phyloP scores from a whole-genome alignment of 768 basidiomycete genomes.

The Lactarius akahatsu region DNA sequence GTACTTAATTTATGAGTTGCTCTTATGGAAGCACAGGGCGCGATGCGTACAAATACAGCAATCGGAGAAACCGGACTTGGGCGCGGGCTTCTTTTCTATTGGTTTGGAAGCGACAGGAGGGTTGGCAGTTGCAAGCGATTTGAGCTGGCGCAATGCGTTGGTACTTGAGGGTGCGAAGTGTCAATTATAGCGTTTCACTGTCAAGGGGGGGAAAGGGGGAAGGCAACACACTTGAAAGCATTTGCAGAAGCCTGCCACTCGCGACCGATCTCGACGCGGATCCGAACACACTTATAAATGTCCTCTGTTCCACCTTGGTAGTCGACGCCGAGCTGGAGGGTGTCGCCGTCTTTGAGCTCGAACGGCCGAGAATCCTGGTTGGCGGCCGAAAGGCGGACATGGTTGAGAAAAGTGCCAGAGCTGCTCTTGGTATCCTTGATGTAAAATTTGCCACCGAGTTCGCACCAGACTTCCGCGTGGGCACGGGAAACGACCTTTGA shows the following conservation, averaged over 20 bases:
- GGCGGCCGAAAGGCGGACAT: slow-evolving; percentile 82
- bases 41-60: slow-evolving; percentile 85
- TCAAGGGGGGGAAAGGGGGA: slow-evolving; percentile 12
- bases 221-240: slow-evolving; percentile 76
- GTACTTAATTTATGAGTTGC: not conserved
- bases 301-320: slow-evolving; percentile 98
- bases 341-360: slow-evolving; percentile 87
- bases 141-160: slow-evolving; percentile 78
- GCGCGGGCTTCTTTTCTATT: slow-evolving; percentile 31
- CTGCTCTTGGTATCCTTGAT: slow-evolving; percentile 89
- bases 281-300: slow-evolving; percentile 96
- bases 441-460: slow-evolving; percentile 66
- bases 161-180: slow-evolving; percentile 45
- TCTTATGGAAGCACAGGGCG: slow-evolving; percentile 17
- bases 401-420: slow-evolving; percentile 94
- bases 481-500: slow-evolving; percentile 92
- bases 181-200: slow-evolving; percentile 9
- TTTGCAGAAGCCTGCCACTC: slow-evolving; percentile 91
- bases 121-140: slow-evolving; percentile 50
- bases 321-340: slow-evolving; percentile 93
- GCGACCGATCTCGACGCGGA: slow-evolving; percentile 82
- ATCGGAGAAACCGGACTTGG: slow-evolving; percentile 58
- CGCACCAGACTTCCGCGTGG: slow-evolving; percentile 94
- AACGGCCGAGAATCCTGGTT: slow-evolving; percentile 76
- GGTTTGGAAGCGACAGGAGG: slow-evolving; percentile 32